Evolutionary conservation across 2,329 filamentous ascomycete genomes (phyloP), one percentile per base, ranked within the genome.

Genomic region (Alternaria alternata): DNA sequence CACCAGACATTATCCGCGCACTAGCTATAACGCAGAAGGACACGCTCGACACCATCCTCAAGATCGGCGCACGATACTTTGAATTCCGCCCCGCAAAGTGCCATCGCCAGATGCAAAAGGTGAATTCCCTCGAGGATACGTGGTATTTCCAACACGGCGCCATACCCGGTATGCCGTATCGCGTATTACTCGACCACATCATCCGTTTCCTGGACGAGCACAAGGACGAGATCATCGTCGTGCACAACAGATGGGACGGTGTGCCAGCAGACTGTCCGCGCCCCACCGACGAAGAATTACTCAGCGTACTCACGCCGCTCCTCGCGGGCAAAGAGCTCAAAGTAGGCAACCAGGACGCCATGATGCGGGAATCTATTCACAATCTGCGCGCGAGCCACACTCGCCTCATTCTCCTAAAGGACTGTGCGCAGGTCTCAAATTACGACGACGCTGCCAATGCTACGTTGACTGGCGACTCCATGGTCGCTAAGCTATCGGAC

Each of bases 1-100:
- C 73, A 3, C 79, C 69, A 16, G 71, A 80, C 65, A 84, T 85
- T 67, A 79, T 86, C 65, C 75, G 77, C 57, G 81, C 81, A 7
- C 76, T 85, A 2, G 81, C 83, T 58, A 79, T 85, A 47, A 85
- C 83, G 7, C 83, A 85, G 51, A 86, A 86, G 63, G 82, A 85
- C 62, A 72, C 69, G 2, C 72, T 85, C 0, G 65, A 74, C 8
- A 75, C 76, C 7, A 81, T 85, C 46, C 77, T 86, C 51, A 71
- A 71, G 39, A 76, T 85, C 38, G 83, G 83, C 0, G 82, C 82
- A 0, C 68, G 84, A 4, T 85, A 85, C 71, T 85, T 85, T 54
- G 84, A 85, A 70, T 85, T 85, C 65, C 75, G 83, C 6, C 83
- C 83, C 0, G 83, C 83, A 0, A 80, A 82, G 58, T 79, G 83